Evolutionary conservation across 305 asterid species (phyloP), one percentile per base, ranked within the genome.

Genomic region (Coffea humblotiana): DNA sequence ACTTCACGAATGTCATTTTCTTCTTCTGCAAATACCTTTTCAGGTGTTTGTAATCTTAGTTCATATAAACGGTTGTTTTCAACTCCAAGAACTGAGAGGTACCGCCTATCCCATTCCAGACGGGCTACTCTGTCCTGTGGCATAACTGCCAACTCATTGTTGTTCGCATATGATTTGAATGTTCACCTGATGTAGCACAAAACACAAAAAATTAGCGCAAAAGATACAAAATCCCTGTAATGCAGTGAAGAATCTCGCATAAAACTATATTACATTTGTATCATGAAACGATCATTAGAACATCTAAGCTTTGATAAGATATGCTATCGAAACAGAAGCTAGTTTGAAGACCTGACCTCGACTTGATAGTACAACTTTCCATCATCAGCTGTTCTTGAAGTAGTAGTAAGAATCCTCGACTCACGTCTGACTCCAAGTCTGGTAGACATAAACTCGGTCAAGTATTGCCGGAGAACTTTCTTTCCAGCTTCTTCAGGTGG

Each of bases 381-480:
- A 83, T 96, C 99, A 84, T 87, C 84, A 66, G 93, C 99, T 56
- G 88, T 84, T 92, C 90, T 94, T 45, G 98, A 92, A n/a, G 95
- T 78, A 65, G 99, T 89, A 15, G 98, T 90, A 61, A 94, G 93
- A 80, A 96, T 80, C 8, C 88, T 87, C 0, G 98, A 88, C 84
- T 94, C 94, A 2, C 99, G 95, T 84, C 89, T 88, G 35, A 96
- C 98, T 13, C 98, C 99, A 71, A 96, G 99, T 84, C 99, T 88
- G 21, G 99, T 96, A 54, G 98, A 96, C 98, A 96, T 96, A 72
- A 94, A 96, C 90, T 96, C 99, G 3, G 97, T 96, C 87, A 96
- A 77, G 83, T 92, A 96, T 81, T 96, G 98, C 84, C 87, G 84
- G 72, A 91, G 82, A 6, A 90, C 93, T 66, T 89, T 90, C 89